These are phyloP conservation scores for Globisporangium heterothallicum DNA, from an alignment of 352 stramenopile genomes.

Conservation along the genomic window DNA sequence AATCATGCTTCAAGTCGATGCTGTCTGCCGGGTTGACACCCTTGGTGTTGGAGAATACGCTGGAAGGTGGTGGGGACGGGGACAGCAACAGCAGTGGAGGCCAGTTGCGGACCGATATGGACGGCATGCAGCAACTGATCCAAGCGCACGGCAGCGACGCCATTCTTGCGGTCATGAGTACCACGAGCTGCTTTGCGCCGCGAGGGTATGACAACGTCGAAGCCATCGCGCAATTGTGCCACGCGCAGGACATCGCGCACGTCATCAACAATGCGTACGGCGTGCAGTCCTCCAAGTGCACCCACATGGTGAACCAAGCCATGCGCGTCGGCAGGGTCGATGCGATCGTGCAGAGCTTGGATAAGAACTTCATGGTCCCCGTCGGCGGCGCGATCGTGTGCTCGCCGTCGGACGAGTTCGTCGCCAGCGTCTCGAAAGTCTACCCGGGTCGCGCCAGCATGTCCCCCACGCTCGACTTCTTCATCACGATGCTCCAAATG, in stretches of 20 bases:
- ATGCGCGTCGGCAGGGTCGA: conserved; percentile 92
- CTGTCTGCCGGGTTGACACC: conserved; percentile 89
- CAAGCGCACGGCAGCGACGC: conserved; percentile 42
- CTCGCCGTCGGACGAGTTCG: conserved; percentile 61
- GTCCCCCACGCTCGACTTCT: conserved; percentile 95
- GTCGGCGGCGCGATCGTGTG: conserved; percentile 91
- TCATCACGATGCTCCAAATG: conserved; percentile 99
- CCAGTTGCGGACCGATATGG: conserved; percentile 90
- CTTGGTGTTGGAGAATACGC: conserved; percentile 79
- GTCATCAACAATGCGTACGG: conserved; percentile 99
- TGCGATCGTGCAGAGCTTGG: conserved; percentile 95
- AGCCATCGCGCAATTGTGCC: conserved; percentile 88
- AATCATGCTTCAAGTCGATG: conserved; percentile 98
- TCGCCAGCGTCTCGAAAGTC: conserved; percentile 86
- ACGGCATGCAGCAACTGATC: conserved; percentile 62
- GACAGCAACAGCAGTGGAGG: no score
- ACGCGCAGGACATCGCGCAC: conserved; percentile 79
- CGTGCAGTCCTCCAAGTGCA: conserved; percentile 92
- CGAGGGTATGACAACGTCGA: conserved; percentile 93
- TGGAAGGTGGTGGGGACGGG: no score
- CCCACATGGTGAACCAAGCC: conserved; percentile 89
- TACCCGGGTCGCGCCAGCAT: conserved; percentile 96
- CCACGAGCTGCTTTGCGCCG: conserved; percentile 98
- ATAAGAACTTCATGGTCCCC: conserved; percentile 99
- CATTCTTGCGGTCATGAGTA: conserved; percentile 95